phyloP scores from a whole-genome alignment of 441 rosid genomes.

The Corymbia calophylla region DNA sequence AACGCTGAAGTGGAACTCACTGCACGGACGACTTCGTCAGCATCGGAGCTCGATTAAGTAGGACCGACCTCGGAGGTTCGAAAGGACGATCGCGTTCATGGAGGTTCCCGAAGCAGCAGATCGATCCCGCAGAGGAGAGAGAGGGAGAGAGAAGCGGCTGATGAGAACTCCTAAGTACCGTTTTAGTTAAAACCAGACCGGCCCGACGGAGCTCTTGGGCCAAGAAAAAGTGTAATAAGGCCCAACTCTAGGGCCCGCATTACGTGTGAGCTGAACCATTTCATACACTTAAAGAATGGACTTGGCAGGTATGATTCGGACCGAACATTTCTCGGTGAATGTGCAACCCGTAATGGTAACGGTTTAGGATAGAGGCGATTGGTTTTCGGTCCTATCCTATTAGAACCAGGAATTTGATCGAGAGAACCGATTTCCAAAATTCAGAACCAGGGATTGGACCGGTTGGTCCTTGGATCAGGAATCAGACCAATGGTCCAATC shows the following conservation, averaged over 20 bases:
- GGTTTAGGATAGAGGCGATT: too few species aligned
- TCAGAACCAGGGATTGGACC: too few species aligned
- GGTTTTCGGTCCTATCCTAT: too few species aligned
- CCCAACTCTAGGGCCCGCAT: background rate
- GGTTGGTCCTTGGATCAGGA: too few species aligned
- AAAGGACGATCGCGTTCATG: background rate
- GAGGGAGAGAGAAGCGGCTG: background rate
- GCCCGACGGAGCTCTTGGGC: background rate
- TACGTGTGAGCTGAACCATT: background rate
- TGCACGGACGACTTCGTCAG: background rate
- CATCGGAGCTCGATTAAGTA: background rate
- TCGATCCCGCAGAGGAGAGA: background rate
- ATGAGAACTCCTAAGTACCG: background rate
- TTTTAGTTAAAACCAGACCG: background rate
- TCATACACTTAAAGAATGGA: background rate
- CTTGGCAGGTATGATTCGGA: background rate
- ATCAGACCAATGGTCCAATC: too few species aligned
- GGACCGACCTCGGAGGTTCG: background rate
- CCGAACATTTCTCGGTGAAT: background rate
- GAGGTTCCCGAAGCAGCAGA: background rate
- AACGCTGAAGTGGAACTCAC: background rate
- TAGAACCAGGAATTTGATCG: too few species aligned
- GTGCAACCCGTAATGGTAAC: background rate
- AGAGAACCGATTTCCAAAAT: too few species aligned
- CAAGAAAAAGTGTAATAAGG: background rate